These are phyloP conservation scores for Agapanthus africanus DNA, from an alignment of 106 monocot genomes.

Conservation along the genomic window DNA sequence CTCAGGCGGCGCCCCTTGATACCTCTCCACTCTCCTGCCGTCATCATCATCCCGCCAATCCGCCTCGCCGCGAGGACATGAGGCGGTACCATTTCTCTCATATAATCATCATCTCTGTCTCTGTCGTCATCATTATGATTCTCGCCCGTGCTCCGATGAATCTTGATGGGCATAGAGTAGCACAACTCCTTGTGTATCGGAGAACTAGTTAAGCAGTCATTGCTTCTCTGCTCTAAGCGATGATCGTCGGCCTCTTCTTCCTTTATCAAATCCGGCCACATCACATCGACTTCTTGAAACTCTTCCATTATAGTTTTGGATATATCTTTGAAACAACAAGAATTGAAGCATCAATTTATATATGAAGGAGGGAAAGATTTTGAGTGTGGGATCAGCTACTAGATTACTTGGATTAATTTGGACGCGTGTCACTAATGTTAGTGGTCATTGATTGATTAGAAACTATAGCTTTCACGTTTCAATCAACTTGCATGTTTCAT, in stretches of 20 bases:
- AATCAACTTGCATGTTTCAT: neutral
- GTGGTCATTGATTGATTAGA: neutral
- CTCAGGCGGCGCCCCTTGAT: neutral
- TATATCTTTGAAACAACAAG: neutral
- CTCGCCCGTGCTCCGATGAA: too few species aligned
- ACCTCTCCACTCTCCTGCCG: neutral
- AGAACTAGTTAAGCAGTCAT: too few species aligned
- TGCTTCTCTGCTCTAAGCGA: neutral
- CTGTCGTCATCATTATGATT: neutral
- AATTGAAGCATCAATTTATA: neutral
- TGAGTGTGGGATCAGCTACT: neutral
- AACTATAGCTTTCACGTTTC: slow-evolving; percentile 5
- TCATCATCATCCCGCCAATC: neutral
- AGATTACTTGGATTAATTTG: neutral
- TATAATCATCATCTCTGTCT: neutral
- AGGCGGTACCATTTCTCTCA: neutral
- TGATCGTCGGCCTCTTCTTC: neutral
- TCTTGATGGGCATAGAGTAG: too few species aligned
- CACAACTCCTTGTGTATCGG: too few species aligned
- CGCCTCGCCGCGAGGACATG: neutral
- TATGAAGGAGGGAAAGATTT: neutral
- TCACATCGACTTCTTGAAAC: slow-evolving; percentile 2
- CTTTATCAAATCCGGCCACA: neutral
- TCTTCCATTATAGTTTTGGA: neutral
- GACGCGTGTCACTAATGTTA: neutral